phyloP scores from a whole-genome alignment of 306 rosid species.

The Dryas drummondii region DNA sequence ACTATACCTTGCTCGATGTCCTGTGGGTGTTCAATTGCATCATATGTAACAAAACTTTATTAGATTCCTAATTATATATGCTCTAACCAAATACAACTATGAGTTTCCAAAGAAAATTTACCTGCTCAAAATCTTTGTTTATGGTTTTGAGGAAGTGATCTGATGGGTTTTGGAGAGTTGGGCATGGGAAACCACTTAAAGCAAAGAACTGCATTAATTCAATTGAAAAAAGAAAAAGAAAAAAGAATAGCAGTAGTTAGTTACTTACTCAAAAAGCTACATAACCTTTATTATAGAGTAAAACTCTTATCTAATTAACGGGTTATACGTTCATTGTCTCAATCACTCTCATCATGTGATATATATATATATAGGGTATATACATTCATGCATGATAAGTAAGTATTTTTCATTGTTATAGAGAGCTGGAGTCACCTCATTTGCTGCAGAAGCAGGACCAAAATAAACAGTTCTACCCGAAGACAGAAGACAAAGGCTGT shows the following conservation, averaged over 20 bases:
- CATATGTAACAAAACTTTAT: too few species aligned
- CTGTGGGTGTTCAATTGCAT: too few species aligned
- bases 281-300: not conserved
- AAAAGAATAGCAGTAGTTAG: not conserved
- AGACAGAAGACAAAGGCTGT: constrained; percentile 66
- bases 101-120: not conserved
- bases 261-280: not conserved
- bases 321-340: too few species aligned
- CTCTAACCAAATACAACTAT: too few species aligned
- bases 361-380: too few species aligned
- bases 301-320: too few species aligned
- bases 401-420: not conserved
- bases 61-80: too few species aligned
- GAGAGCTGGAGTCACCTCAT: constrained; percentile 38
- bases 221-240: not conserved
- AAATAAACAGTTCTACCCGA: constrained; percentile 58
- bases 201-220: constrained; percentile 50
- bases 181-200: constrained; percentile 69
- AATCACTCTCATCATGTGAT: too few species aligned
- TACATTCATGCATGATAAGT: too few species aligned
- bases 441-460: constrained; percentile 63
- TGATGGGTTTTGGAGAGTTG: constrained; percentile 59
- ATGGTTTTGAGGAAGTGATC: constrained; percentile 68
- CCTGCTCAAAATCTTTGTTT: constrained; percentile 69
- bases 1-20: constrained; percentile 42